A percentile compares a stretch with the other conserved stretches of the same genome.
Evolutionary conservation across 768 basidiomycete species (phyloP).

Genomic region (Leccinum rimulosum): DNA sequence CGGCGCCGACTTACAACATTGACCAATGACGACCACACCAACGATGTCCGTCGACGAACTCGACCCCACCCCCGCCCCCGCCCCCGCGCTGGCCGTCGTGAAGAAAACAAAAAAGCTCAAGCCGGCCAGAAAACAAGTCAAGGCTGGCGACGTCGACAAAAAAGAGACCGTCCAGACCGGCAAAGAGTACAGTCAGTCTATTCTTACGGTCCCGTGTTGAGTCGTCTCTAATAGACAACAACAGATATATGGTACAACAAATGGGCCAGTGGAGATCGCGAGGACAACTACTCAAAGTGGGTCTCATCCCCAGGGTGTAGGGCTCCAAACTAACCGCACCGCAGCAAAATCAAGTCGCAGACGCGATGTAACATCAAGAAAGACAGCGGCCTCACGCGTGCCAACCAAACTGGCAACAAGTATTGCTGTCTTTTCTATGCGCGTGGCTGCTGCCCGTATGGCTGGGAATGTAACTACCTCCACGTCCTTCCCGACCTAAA

Average conservation of each 20-base stretch:
- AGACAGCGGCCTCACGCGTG: conserved; percentile 92
- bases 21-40: too few species aligned
- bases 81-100: conserved; percentile 4
- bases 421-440: conserved; percentile 96
- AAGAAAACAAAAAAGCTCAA: conserved; percentile 64
- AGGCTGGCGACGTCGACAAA: conserved; percentile 86
- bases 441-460: conserved; percentile 96
- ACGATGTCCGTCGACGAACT: conserved; percentile 35
- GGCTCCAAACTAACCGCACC: not conserved
- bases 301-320: conserved; percentile 25
- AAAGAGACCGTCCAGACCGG: conserved; percentile 87
- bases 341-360: conserved; percentile 90
- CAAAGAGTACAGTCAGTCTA: conserved; percentile 87
- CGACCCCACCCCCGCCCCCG: conserved; percentile 16
- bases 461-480: conserved; percentile 96
- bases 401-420: conserved; percentile 88
- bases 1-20: conserved; percentile 7
- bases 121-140: conserved; percentile 93
- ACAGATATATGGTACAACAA: conserved; percentile 98
- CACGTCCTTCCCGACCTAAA: conserved; percentile 80
- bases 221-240: conserved; percentile 8
- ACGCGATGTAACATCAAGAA: conserved; percentile 85
- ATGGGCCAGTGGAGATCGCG: conserved; percentile 99
- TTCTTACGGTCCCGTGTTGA: not conserved
- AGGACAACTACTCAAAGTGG: conserved; percentile 94